A percentile compares a stretch with the other conserved stretches of the same genome.
These are phyloP conservation scores for Sphaerosporella brunnea DNA, from an alignment of 495 filamentous ascomycete genomes.

Conservation along the genomic window DNA sequence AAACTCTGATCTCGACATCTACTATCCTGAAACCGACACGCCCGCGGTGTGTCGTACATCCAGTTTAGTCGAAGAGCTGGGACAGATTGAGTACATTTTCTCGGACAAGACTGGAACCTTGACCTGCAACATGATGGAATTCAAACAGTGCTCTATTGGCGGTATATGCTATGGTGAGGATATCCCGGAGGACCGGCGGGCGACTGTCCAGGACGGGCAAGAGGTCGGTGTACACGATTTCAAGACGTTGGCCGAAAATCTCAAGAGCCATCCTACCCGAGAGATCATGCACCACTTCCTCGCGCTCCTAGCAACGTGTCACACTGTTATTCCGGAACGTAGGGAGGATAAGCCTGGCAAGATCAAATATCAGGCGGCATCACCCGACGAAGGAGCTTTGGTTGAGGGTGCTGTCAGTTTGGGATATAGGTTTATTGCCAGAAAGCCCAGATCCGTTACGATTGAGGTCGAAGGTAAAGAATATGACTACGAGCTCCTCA, in stretches of 20 bases:
- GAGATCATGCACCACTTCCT: slow-evolving; percentile 78
- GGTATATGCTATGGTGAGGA: slow-evolving; percentile 91
- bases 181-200: slow-evolving; percentile 76
- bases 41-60: slow-evolving; percentile 91
- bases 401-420: slow-evolving; percentile 77
- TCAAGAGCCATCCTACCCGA: slow-evolving; percentile 47
- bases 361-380: slow-evolving; percentile 96
- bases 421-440: slow-evolving; percentile 77
- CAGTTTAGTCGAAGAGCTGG: slow-evolving; percentile 89
- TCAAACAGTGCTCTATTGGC: slow-evolving; percentile 80
- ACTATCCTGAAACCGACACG: slow-evolving; percentile 88
- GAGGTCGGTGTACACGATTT: slow-evolving; percentile 82
- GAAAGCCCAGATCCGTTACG: slow-evolving; percentile 71
- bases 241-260: slow-evolving; percentile 53
- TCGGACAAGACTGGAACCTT: slow-evolving; percentile 99
- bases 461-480: slow-evolving; percentile 55
- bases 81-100: slow-evolving; percentile 97
- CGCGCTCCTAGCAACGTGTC: slow-evolving; percentile 72
- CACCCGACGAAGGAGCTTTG: slow-evolving; percentile 89
- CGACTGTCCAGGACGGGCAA: slow-evolving; percentile 52
- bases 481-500: slow-evolving; percentile 75
- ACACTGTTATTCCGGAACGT: slow-evolving; percentile 91
- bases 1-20: slow-evolving; percentile 93
- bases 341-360: slow-evolving; percentile 52
- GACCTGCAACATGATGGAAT: slow-evolving; percentile 98